These are phyloP conservation scores for Fulvia fulva DNA, from an alignment of 2,329 filamentous ascomycete species.

Conservation along the genomic window DNA sequence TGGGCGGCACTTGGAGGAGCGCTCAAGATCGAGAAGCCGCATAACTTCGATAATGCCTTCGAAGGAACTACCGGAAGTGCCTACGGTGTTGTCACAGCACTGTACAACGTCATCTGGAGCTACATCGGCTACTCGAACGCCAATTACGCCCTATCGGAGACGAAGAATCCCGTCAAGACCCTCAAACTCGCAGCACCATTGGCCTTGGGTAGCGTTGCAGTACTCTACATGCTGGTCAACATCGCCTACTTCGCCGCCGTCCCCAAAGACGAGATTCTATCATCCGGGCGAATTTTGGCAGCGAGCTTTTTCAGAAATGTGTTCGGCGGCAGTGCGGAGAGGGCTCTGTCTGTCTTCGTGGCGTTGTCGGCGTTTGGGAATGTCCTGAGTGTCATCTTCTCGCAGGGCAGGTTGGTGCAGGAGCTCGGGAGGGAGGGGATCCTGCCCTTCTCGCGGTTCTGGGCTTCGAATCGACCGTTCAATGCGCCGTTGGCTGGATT, in stretches of 20 bases:
- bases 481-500: constrained; percentile 30
- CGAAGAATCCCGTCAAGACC: constrained; percentile 37
- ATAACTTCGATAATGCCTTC: constrained; percentile 63
- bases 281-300: constrained; percentile 12
- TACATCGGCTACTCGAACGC: constrained; percentile 67
- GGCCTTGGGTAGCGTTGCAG: constrained; percentile 31
- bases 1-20: constrained; percentile 59
- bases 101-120: constrained; percentile 70
- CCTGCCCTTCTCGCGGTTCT: constrained; percentile 49
- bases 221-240: constrained; percentile 29
- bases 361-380: constrained; percentile 55
- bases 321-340: constrained; percentile 54
- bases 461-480: constrained; percentile 54
- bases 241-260: constrained; percentile 36
- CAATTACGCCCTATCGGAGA: constrained; percentile 50
- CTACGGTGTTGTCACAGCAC: constrained; percentile 64
- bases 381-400: constrained; percentile 56
- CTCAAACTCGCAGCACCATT: constrained; percentile 36
- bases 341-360: constrained; percentile 48
- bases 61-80: constrained; percentile 62
- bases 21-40: constrained; percentile 56
- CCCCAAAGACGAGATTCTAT: constrained; percentile 20
- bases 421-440: constrained; percentile 59
- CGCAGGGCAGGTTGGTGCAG: constrained; percentile 54
- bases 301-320: constrained; percentile 30